Conservation (phyloP, 2,329 filamentous ascomycete genomes). For the Exophiala oligosperma region DNA sequence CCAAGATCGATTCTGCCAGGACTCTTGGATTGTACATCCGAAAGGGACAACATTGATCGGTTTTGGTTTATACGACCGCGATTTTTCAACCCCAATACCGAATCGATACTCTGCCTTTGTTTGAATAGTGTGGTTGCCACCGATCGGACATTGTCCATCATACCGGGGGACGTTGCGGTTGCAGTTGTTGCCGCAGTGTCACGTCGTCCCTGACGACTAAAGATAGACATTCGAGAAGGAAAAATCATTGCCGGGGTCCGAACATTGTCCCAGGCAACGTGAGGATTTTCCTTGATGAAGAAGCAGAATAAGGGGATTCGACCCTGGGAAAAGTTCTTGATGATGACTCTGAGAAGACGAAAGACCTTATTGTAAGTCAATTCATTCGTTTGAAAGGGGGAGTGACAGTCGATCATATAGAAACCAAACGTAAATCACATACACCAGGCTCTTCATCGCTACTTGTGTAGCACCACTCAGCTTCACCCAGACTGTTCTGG, state of each 20-base stretch:
- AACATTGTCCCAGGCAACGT: not conserved
- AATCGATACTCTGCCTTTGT: not conserved
- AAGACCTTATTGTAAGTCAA: no score
- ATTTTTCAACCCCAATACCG: no score
- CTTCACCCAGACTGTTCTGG: no score
- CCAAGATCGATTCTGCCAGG: not conserved
- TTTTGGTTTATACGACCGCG: not conserved
- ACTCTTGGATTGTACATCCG: constrained; percentile 5
- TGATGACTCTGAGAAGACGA: no score
- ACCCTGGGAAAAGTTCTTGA: no score
- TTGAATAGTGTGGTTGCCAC: not conserved
- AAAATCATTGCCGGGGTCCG: not conserved
- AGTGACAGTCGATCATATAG: no score
- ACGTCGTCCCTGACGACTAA: not conserved
- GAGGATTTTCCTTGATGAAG: not conserved
- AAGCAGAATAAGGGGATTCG: not conserved
- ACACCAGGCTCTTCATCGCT: no score
- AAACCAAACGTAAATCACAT: no score
- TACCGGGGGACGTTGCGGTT: not conserved
- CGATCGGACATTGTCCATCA: not conserved
- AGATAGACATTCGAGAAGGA: not conserved
- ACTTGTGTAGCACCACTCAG: no score
- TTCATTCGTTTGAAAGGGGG: no score
- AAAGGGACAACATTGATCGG: constrained; percentile 6
- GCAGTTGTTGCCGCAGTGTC: not conserved